These are phyloP conservation scores for Keithomyces neogunnii DNA, from an alignment of 2,329 filamentous ascomycete genomes.

Conservation along the genomic window DNA sequence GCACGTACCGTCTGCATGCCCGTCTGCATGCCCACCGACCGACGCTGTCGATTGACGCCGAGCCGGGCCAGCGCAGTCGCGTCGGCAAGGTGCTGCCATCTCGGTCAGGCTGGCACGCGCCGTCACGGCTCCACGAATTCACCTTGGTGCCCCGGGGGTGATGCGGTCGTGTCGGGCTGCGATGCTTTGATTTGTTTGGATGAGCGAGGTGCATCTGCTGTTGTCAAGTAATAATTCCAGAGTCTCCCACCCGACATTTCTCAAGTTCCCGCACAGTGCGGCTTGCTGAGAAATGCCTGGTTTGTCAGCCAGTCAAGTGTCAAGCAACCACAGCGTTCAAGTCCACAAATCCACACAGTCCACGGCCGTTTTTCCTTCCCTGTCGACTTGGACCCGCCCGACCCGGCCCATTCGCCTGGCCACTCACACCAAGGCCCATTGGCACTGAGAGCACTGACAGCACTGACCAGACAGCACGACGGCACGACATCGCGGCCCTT, in stretches of 20 bases:
- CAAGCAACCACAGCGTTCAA: neutral
- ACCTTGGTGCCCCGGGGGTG: no score
- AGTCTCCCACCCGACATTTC: constrained; percentile 2
- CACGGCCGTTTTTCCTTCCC: constrained; percentile 4
- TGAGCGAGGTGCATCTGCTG: neutral
- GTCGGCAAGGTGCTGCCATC: no score
- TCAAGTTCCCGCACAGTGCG: constrained; percentile 5
- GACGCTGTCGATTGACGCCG: no score
- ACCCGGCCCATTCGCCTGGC: neutral
- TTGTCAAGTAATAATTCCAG: neutral
- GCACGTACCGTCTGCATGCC: no score
- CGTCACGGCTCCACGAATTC: no score
- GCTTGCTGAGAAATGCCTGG: neutral
- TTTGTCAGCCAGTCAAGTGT: constrained; percentile 1
- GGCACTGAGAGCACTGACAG: neutral
- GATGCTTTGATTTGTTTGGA: neutral
- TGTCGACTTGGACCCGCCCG: neutral
- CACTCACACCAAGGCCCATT: neutral
- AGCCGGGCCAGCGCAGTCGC: no score
- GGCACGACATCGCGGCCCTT: neutral
- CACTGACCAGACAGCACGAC: neutral
- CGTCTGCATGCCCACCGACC: no score
- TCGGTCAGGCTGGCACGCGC: no score
- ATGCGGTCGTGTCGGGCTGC: no score
- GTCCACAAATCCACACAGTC: neutral